Conservation (phyloP, 768 basidiomycete genomes). For the Psilocybe subaeruginosa region DNA sequence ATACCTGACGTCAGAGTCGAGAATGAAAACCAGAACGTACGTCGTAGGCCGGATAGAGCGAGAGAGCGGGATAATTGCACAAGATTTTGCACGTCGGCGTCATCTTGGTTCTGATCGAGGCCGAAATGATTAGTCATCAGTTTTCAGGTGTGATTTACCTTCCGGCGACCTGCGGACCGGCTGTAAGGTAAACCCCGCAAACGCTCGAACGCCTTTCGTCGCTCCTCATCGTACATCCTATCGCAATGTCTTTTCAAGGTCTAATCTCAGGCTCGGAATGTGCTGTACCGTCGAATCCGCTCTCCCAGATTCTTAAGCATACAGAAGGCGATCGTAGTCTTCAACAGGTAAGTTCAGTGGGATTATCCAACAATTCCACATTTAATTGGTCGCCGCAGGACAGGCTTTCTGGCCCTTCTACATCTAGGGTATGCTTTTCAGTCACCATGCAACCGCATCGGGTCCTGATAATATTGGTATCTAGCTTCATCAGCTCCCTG, state of each 20-base stretch:
- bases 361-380: background rate
- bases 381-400: constrained; percentile 50
- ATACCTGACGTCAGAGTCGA: too few relatives aligned
- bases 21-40: too few relatives aligned
- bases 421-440: constrained; percentile 55
- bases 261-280: constrained; percentile 91
- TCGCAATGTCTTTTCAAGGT: constrained; percentile 72
- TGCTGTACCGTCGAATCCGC: constrained; percentile 79
- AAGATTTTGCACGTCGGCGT: too few relatives aligned
- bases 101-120: too few relatives aligned
- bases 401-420: constrained; percentile 72
- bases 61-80: too few relatives aligned
- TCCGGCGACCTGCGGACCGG: constrained; percentile 33
- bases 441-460: too few relatives aligned
- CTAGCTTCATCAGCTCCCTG: constrained; percentile 79
- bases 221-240: constrained; percentile 7
- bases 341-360: constrained; percentile 65
- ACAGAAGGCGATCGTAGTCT: constrained; percentile 87
- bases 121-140: background rate
- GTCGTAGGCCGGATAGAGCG: too few relatives aligned
- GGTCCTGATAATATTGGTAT: background rate
- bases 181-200: constrained; percentile 22
- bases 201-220: constrained; percentile 1
- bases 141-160: constrained; percentile 19
- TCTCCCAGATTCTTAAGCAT: constrained; percentile 89